Evolutionary conservation across 148 eudicot genomes (phyloP).

Genomic region (Cornus suecica): DNA sequence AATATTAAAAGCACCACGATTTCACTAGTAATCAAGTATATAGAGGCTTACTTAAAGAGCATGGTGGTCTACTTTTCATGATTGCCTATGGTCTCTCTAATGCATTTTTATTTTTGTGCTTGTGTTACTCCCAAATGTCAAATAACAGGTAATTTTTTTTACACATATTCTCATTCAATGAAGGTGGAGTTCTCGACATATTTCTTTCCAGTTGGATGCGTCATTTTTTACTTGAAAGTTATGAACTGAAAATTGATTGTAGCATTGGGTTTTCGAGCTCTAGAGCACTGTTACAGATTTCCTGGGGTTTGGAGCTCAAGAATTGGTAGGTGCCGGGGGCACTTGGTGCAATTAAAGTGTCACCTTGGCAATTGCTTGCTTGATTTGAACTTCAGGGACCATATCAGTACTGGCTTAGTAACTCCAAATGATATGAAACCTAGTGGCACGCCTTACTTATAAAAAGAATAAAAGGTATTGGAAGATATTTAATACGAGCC

Average conservation of each 20-base stretch:
- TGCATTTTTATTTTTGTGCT: background rate
- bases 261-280: background rate
- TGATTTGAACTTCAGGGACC: background rate
- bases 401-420: background rate
- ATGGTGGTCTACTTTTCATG: background rate
- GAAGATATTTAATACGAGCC: background rate
- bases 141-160: background rate
- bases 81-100: background rate
- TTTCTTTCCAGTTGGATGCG: background rate
- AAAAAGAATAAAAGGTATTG: background rate
- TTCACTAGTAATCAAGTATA: background rate
- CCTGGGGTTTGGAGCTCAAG: background rate
- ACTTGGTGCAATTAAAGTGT: background rate
- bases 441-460: background rate
- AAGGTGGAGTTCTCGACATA: background rate
- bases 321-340: too few relatives aligned
- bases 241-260: background rate
- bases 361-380: constrained; percentile 1
- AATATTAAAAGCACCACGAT: background rate
- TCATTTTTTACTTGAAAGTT: background rate
- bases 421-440: background rate
- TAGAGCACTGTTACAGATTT: background rate
- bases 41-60: background rate
- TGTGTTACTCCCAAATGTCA: background rate
- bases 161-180: background rate